phyloP scores from a whole-genome alignment of 495 filamentous ascomycete species.

The Xylaria nigripes region DNA sequence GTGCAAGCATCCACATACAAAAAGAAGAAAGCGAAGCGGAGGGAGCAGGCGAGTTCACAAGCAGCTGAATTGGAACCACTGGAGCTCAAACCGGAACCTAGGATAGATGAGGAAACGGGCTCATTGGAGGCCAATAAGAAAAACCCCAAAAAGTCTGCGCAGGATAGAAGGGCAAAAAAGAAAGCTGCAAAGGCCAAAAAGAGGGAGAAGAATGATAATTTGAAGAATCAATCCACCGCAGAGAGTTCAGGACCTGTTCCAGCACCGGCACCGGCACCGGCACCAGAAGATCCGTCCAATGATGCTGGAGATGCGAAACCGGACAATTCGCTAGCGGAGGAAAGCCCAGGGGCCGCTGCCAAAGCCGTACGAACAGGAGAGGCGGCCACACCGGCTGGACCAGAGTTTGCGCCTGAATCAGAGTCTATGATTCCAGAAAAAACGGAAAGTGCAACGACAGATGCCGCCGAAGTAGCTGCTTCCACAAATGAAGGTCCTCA shows the following conservation, averaged over 20 bases:
- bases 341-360: neutral
- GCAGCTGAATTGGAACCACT: neutral
- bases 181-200: slow-evolving; percentile 20
- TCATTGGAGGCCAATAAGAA: neutral
- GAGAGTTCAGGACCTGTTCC: slow-evolving; percentile 13
- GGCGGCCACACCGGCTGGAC: slow-evolving; percentile 14
- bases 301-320: slow-evolving; percentile 11
- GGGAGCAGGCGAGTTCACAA: neutral
- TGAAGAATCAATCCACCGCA: slow-evolving; percentile 17
- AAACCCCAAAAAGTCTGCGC: slow-evolving; percentile 8
- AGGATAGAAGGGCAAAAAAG: slow-evolving; percentile 17
- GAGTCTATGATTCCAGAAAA: slow-evolving; percentile 10
- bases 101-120: neutral
- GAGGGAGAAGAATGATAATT: slow-evolving; percentile 23
- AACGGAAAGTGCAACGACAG: slow-evolving; percentile 11
- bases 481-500: neutral
- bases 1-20: slow-evolving; percentile 3
- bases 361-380: slow-evolving; percentile 12
- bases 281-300: slow-evolving; percentile 13
- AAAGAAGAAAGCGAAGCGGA: slow-evolving; percentile 18
- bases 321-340: slow-evolving; percentile 7
- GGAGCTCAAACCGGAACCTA: neutral
- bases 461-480: neutral
- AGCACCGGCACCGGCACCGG: slow-evolving; percentile 3
- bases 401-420: slow-evolving; percentile 8